phyloP scores from a whole-genome alignment of 805 yeast genomes.

The Wickerhamiella azymoides region DNA sequence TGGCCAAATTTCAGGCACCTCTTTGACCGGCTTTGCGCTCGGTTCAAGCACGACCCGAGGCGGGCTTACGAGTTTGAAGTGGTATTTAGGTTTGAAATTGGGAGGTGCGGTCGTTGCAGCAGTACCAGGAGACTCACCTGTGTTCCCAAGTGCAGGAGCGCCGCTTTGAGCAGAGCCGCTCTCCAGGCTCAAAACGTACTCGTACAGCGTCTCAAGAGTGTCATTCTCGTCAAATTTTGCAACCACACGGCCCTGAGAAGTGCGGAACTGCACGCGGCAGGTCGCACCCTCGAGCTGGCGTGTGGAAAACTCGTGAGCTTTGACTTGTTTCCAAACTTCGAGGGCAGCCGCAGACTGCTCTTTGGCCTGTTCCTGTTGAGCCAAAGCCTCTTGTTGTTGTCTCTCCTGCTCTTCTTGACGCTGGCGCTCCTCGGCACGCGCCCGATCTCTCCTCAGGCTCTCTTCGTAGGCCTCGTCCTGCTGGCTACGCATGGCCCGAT shows the following conservation, averaged over 20 bases:
- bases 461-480: conserved; percentile 69
- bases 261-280: conserved; percentile 55
- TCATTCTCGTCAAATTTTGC: conserved; percentile 34
- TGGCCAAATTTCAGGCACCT: conserved; percentile 42
- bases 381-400: conserved; percentile 16
- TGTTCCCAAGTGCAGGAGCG: too few relatives aligned
- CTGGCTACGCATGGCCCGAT: conserved; percentile 47
- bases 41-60: conserved; percentile 37
- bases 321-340: conserved; percentile 39
- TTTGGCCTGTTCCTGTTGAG: conserved; percentile 15
- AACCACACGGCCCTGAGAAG: conserved; percentile 48
- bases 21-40: conserved; percentile 25
- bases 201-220: conserved; percentile 50
- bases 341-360: conserved; percentile 17
- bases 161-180: too few relatives aligned
- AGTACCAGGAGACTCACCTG: conserved; percentile 16
- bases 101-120: too few relatives aligned
- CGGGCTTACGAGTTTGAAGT: conserved; percentile 40
- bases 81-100: conserved; percentile 33
- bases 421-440: conserved; percentile 24
- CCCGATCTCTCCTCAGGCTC: conserved; percentile 54
- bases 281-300: conserved; percentile 21
- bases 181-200: conserved; percentile 44
- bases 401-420: conserved; percentile 12
- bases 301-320: conserved; percentile 23